A percentile compares a stretch with the other conserved stretches of the same genome.
Conservation (phyloP, 2,329 filamentous ascomycete species). For the Nigrospora osmanthi region DNA sequence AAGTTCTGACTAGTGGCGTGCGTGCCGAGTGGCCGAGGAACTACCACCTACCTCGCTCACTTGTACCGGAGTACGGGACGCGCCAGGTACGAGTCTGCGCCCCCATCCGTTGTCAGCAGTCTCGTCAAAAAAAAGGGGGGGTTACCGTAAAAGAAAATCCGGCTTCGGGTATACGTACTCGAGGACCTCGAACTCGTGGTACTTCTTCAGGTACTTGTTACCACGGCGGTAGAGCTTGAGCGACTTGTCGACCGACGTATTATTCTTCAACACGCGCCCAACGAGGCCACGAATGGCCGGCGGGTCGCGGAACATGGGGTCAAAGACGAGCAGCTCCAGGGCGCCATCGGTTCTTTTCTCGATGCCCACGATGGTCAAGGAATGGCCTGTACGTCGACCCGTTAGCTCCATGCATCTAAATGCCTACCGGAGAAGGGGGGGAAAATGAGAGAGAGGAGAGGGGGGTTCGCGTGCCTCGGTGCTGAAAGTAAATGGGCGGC, state of each 20-base stretch:
- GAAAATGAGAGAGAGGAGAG: too few species aligned
- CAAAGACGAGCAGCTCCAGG: constrained; percentile 73
- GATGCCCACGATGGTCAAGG: constrained; percentile 80
- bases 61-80: too few species aligned
- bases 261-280: constrained; percentile 35
- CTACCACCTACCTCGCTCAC: too few species aligned
- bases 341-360: constrained; percentile 60
- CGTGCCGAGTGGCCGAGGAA: too few species aligned
- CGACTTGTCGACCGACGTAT: constrained; percentile 38
- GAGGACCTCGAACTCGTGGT: constrained; percentile 72
- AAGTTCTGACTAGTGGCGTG: too few species aligned
- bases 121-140: too few species aligned
- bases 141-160: too few species aligned
- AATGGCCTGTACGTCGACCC: constrained; percentile 55
- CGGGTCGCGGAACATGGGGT: constrained; percentile 73
- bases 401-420: neutral
- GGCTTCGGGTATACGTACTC: constrained; percentile 40
- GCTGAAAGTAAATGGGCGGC: constrained; percentile 86
- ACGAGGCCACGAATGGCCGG: constrained; percentile 52
- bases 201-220: constrained; percentile 57
- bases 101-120: too few species aligned
- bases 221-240: constrained; percentile 70
- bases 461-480: constrained; percentile 47
- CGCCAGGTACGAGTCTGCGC: too few species aligned
- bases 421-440: neutral